A percentile compares a stretch with the other conserved stretches of the same genome.
Conservation (phyloP, 2,329 filamentous ascomycete genomes). For the Paracoccidioides lutzii region DNA sequence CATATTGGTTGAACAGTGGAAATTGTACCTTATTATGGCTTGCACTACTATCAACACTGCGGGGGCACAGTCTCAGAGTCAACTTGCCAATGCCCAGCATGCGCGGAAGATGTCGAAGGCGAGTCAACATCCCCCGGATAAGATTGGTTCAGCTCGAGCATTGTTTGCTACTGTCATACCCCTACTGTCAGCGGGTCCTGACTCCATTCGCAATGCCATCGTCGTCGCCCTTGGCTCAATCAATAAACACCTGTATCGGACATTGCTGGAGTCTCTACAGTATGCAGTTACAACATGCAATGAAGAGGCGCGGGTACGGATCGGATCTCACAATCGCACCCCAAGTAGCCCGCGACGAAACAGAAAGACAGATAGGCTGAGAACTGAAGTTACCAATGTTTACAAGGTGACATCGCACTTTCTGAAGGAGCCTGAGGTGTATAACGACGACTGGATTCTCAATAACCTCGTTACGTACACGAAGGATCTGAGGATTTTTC, state of each 20-base stretch:
- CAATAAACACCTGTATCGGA: constrained; percentile 85
- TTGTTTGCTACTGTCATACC: constrained; percentile 89
- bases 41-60: constrained; percentile 87
- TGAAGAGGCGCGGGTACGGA: constrained; percentile 71
- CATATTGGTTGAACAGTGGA: constrained; percentile 92
- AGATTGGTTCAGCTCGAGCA: constrained; percentile 74
- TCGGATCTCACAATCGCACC: constrained; percentile 64
- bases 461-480: constrained; percentile 80
- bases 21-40: constrained; percentile 90
- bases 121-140: constrained; percentile 52
- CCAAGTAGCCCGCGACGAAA: constrained; percentile 72
- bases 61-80: constrained; percentile 48
- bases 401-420: constrained; percentile 91
- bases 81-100: constrained; percentile 56
- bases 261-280: constrained; percentile 77
- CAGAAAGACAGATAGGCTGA: constrained; percentile 68
- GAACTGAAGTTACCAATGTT: constrained; percentile 91
- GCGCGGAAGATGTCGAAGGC: constrained; percentile 65
- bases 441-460: constrained; percentile 79
- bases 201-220: constrained; percentile 75
- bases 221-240: constrained; percentile 88
- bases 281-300: constrained; percentile 75
- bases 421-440: constrained; percentile 62
- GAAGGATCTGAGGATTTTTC: constrained; percentile 81
- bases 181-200: constrained; percentile 64